Conservation (phyloP, 805 yeast species). For the Candida maesae region DNA sequence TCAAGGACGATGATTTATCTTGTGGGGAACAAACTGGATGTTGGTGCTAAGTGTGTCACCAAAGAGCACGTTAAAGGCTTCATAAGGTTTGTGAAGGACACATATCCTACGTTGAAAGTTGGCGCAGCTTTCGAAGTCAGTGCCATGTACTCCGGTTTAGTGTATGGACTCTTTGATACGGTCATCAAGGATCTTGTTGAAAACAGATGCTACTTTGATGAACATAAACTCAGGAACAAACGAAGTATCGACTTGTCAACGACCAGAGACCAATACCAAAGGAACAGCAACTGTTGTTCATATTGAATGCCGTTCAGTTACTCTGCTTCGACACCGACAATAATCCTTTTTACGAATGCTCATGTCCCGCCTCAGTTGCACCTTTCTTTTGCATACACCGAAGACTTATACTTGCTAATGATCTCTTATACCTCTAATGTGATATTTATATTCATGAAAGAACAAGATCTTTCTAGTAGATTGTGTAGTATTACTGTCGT, state of each 20-base stretch:
- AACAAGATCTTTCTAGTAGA: too few species aligned
- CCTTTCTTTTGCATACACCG: too few species aligned
- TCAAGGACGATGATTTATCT: conserved; percentile 35
- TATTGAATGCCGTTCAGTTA: conserved; percentile 15
- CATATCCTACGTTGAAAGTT: conserved; percentile 30
- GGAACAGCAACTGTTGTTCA: conserved; percentile 23
- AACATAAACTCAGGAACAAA: conserved; percentile 23
- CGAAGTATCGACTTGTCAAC: conserved; percentile 27
- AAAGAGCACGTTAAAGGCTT: conserved; percentile 36
- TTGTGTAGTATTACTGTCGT: too few species aligned
- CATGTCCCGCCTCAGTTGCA: conserved; percentile 4
- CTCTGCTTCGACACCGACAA: neutral
- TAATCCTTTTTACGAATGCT: conserved; percentile 7
- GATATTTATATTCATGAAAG: neutral
- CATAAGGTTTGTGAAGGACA: conserved; percentile 29
- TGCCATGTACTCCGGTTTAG: conserved; percentile 38
- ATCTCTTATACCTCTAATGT: neutral
- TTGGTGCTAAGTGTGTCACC: conserved; percentile 34
- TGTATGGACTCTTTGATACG: conserved; percentile 35
- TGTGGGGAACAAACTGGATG: conserved; percentile 44
- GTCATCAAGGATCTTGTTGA: conserved; percentile 39
- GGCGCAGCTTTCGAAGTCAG: conserved; percentile 45
- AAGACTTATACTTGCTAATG: too few species aligned
- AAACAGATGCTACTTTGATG: conserved; percentile 36
- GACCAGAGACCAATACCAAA: conserved; percentile 22